Evolutionary conservation across 768 basidiomycete genomes (phyloP).

Genomic region (Lentinula sp.): DNA sequence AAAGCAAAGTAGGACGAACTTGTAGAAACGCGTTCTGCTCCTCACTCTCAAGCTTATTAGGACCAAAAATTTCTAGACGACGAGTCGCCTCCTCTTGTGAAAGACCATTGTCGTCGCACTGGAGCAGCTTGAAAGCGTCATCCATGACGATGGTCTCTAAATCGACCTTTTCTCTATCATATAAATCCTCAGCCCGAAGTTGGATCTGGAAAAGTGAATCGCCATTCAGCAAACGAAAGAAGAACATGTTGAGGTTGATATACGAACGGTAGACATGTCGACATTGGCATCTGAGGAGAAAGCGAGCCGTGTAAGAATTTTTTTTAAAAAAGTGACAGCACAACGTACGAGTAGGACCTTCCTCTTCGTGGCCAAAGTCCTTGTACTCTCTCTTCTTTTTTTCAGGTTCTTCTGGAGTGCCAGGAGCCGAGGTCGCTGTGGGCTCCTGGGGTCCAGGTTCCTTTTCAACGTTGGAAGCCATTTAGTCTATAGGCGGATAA

Average conservation of each 20-base stretch:
- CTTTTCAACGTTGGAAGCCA: conserved; percentile 49
- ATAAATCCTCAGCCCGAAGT: conserved; percentile 88
- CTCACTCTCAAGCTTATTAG: conserved; percentile 89
- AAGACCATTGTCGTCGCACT: conserved; percentile 83
- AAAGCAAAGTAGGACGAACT: conserved; percentile 30
- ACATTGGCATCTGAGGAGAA: conserved; percentile 67
- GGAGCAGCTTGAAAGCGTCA: conserved; percentile 94
- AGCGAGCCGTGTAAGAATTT: conserved; percentile 8
- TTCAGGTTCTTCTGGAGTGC: conserved; percentile 24
- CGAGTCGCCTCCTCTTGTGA: conserved; percentile 65
- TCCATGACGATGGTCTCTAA: conserved; percentile 95
- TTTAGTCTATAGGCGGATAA: conserved; percentile 16
- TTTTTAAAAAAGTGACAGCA: background rate
- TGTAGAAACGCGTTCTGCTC: conserved; percentile 91
- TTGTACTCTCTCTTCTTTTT: conserved; percentile 81
- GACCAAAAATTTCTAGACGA: conserved; percentile 90
- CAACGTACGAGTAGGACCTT: conserved; percentile 52
- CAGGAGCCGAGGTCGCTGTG: conserved; percentile 18
- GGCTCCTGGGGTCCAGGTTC: conserved; percentile 56
- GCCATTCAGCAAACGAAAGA: conserved; percentile 1
- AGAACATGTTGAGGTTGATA: conserved; percentile 1
- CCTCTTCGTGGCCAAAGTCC: conserved; percentile 73
- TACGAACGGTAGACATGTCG: conserved; percentile 70
- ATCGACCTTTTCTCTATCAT: conserved; percentile 99
- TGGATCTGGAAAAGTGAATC: conserved; percentile 47